phyloP scores from a whole-genome alignment of 139 green algal genomes.

The Chlorella sp. region DNA sequence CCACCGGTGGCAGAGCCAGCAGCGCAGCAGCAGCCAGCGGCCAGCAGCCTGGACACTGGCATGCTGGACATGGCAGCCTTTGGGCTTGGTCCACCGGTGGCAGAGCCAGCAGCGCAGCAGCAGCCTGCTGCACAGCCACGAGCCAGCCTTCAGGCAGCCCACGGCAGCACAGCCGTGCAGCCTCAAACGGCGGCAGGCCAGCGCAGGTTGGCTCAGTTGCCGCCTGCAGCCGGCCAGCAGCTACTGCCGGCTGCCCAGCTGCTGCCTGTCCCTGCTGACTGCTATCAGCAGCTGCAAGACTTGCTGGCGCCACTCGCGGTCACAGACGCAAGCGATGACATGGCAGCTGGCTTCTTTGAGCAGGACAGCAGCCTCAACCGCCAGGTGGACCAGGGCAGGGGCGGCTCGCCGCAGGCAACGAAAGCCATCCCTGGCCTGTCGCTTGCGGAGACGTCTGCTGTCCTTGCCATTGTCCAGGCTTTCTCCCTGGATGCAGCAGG shows the following conservation, averaged over 20 bases:
- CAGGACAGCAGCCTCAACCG: no score
- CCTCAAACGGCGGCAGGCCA: no score
- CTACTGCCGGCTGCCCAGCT: slow-evolving; percentile 16
- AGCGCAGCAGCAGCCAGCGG: background rate
- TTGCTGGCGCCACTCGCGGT: background rate
- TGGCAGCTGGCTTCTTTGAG: background rate
- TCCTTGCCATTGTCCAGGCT: slow-evolving; percentile 20
- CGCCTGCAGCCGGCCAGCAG: background rate
- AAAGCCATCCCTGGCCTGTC: slow-evolving; percentile 25
- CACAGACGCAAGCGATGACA: background rate
- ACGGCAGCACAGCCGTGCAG: no score
- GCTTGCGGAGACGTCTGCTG: background rate
- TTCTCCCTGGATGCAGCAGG: background rate
- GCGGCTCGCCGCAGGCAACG: background rate
- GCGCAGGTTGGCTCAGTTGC: no score
- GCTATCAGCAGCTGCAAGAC: background rate
- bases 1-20: background rate
- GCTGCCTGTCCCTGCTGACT: background rate
- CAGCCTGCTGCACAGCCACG: background rate
- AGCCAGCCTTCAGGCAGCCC: no score
- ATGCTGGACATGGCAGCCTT: slow-evolving; percentile 54
- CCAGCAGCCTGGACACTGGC: slow-evolving; percentile 23
- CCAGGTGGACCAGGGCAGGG: background rate
- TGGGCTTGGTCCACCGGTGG: background rate
- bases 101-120: background rate